phyloP scores from a whole-genome alignment of 148 eudicot species.

The Drosera capensis region DNA sequence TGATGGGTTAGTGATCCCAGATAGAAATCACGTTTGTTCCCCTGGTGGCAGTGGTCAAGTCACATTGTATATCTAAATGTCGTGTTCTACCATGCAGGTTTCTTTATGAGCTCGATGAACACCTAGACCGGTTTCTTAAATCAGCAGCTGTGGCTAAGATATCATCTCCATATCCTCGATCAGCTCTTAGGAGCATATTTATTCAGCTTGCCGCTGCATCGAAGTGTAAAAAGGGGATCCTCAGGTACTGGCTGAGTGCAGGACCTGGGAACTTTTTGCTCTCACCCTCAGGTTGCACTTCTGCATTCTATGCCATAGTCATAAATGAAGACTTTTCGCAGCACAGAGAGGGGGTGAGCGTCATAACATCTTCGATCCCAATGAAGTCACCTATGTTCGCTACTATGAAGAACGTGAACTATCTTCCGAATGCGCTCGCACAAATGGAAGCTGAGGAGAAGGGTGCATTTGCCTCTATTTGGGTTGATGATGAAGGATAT shows the following conservation, averaged over 20 bases:
- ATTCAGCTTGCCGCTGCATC: conserved; percentile 52
- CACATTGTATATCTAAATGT: background rate
- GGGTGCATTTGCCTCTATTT: conserved; percentile 48
- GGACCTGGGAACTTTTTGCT: conserved; percentile 72
- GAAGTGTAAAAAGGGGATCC: conserved; percentile 41
- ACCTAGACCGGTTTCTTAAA: conserved; percentile 49
- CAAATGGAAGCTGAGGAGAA: conserved; percentile 54
- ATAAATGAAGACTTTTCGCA: conserved; percentile 40
- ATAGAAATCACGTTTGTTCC: background rate
- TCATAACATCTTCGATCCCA: conserved; percentile 43
- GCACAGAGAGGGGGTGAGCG: conserved; percentile 47
- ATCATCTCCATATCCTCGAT: conserved; percentile 28
- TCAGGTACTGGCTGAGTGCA: conserved; percentile 51
- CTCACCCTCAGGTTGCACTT: conserved; percentile 33
- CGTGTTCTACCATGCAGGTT: conserved; percentile 18
- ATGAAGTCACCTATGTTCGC: conserved; percentile 61
- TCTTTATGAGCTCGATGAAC: conserved; percentile 63
- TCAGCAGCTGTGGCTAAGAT: conserved; percentile 58
- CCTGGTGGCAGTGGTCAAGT: background rate
- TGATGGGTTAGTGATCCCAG: conserved; percentile 58
- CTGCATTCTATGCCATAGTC: conserved; percentile 63
- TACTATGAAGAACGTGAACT: conserved; percentile 54
- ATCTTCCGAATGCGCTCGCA: conserved; percentile 40
- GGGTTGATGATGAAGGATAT: conserved; percentile 56
- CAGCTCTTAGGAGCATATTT: conserved; percentile 44